Evolutionary conservation across 2,329 filamentous ascomycete genomes (phyloP), one percentile per base, ranked within the genome.

Genomic region (Aspergillus pseudonomiae): DNA sequence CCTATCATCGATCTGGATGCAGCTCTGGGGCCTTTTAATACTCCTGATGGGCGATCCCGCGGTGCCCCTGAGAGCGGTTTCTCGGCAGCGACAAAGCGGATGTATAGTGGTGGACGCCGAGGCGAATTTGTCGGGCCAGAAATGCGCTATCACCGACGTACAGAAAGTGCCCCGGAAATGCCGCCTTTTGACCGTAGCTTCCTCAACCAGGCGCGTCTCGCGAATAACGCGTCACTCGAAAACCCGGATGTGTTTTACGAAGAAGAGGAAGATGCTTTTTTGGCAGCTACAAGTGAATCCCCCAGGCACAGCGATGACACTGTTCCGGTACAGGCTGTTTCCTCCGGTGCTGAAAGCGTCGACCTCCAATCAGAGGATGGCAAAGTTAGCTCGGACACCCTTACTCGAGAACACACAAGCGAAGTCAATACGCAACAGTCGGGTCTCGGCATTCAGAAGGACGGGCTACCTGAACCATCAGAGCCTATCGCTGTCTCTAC

Each of bases 1-100:
- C 89, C 91, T 9, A 90, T 97, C 77, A 96, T 99, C 67, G 95
- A 99, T 76, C 82, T 99, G 48, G 95, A 99, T 79, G 94, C 94
- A 21, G 95, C 94, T 30, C 84, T 98, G 1, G 94, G 93, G 1
- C 93, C 94, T 0, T 96, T 97, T 78, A 95, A 96, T 71, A 96
- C 93, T 0, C 79, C 81, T 9, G 79, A 80, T 58, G 78, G 79
- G 70, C 74, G 75, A n/a, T 70, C 73, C 21, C 68, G 72, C 26
- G 69, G 68, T 41, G 67, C 70, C 63, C 65, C 73, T 3, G 70
- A 72, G 28, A 79, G 75, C 60, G 75, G 78, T 7, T 79, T 81
- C 59, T 76, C 78, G 7, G 71, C 74, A 56, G 78, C 76, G 55
- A 78, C 78, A 6, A 79, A 75, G 60, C 76, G 80, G 39, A 81